phyloP scores from a whole-genome alignment of 2,329 filamentous ascomycete genomes.

The Cladophialophora psammophila region DNA sequence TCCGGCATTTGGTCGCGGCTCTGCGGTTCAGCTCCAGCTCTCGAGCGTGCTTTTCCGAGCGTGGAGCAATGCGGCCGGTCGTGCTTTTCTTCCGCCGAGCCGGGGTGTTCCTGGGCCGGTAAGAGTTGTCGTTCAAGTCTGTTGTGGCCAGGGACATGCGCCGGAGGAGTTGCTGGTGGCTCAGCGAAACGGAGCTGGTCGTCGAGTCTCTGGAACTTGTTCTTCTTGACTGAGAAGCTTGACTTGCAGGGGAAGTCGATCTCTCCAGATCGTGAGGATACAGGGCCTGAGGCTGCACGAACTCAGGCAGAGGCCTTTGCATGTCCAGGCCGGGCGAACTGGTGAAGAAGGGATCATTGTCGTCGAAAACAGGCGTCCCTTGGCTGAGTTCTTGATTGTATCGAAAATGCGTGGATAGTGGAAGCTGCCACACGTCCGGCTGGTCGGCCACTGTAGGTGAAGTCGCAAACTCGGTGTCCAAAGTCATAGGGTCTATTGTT shows the following conservation, averaged over 20 bases:
- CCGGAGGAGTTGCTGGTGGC: slow-evolving; percentile 23
- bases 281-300: slow-evolving; percentile 27
- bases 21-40: slow-evolving; percentile 37
- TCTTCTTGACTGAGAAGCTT: slow-evolving; percentile 2
- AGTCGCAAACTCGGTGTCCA: slow-evolving; percentile 1
- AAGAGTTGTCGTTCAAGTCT: slow-evolving; percentile 23
- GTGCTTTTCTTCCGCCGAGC: slow-evolving; percentile 18
- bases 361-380: not conserved
- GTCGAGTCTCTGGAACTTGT: slow-evolving; percentile 18
- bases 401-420: not conserved
- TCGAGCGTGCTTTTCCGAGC: slow-evolving; percentile 33
- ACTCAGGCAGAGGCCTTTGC: slow-evolving; percentile 8
- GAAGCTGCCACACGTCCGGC: slow-evolving; percentile 18
- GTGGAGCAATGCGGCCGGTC: slow-evolving; percentile 28
- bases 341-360: not conserved
- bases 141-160: slow-evolving; percentile 27
- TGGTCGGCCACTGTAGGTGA: not conserved
- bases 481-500: not conserved
- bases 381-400: not conserved
- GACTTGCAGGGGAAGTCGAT: slow-evolving; percentile 10
- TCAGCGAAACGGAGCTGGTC: slow-evolving; percentile 7
- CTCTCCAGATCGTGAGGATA: slow-evolving; percentile 3
- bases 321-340: not conserved
- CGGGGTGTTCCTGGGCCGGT: slow-evolving; percentile 30
- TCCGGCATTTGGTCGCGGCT: slow-evolving; percentile 35